Conservation (phyloP, 2,329 filamentous ascomycete species). For the Thermoascus crustaceus region DNA sequence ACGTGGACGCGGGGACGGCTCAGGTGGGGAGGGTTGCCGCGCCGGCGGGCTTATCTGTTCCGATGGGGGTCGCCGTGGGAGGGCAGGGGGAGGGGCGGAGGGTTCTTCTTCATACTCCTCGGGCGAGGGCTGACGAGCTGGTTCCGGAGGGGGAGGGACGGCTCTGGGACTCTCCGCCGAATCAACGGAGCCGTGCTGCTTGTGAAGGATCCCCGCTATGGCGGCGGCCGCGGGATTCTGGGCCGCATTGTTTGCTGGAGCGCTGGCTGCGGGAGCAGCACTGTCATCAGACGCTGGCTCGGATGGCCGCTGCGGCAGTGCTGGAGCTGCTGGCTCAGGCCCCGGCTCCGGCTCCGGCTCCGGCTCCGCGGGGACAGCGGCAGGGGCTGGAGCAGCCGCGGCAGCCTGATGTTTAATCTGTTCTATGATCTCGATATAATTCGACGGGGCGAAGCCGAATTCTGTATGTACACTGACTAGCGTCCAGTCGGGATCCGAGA, state of each 20-base stretch:
- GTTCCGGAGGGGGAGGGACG: conserved; percentile 26
- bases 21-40: conserved; percentile 50
- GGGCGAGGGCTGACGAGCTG: conserved; percentile 43
- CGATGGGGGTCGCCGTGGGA: conserved; percentile 57
- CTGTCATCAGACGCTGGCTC: conserved; percentile 18
- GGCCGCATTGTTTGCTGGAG: conserved; percentile 37
- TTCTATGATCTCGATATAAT: conserved; percentile 75
- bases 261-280: conserved; percentile 14
- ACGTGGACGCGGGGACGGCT: conserved; percentile 41
- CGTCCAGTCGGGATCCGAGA: conserved; percentile 91
- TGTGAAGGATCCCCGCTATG: conserved; percentile 43
- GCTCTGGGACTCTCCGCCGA: conserved; percentile 21
- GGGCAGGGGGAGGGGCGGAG: conserved; percentile 45
- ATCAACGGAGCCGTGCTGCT: conserved; percentile 27
- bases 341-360: too few relatives aligned
- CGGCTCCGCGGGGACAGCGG: conserved; percentile 27
- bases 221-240: conserved; percentile 52
- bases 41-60: conserved; percentile 48
- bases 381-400: conserved; percentile 42
- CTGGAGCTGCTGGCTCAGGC: conserved; percentile 36
- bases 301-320: conserved; percentile 24
- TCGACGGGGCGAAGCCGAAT: conserved; percentile 89
- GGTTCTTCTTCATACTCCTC: conserved; percentile 63
- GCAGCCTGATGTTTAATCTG: conserved; percentile 14
- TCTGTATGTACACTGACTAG: conserved; percentile 76